These are phyloP conservation scores for Sarcomyxa edulis DNA, from an alignment of 768 basidiomycete species.

Conservation along the genomic window DNA sequence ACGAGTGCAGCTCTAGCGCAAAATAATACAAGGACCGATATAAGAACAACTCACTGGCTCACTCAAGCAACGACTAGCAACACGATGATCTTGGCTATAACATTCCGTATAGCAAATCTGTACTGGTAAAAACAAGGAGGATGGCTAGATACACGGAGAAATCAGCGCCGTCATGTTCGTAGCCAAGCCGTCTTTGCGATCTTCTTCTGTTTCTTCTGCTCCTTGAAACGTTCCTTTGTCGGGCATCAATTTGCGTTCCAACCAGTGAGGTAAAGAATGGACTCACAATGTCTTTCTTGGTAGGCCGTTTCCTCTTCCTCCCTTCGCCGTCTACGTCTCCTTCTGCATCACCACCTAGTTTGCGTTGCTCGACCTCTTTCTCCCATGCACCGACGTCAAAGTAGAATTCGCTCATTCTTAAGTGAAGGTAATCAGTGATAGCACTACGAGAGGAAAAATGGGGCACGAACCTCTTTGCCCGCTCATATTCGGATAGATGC, in stretches of 20 bases:
- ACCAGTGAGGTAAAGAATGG: constrained; percentile 1
- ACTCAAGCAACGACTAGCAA: too few species aligned
- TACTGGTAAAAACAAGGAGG: too few species aligned
- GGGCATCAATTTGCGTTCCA: constrained; percentile 9
- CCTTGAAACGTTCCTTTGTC: constrained; percentile 75
- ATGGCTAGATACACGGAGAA: too few species aligned
- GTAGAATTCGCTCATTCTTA: constrained; percentile 89
- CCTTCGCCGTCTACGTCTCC: constrained; percentile 45
- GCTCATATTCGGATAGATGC: constrained; percentile 77
- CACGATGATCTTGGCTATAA: too few species aligned
- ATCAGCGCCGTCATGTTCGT: too few species aligned
- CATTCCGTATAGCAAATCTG: too few species aligned
- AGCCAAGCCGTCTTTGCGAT: constrained; percentile 87
- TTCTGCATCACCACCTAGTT: constrained; percentile 34
- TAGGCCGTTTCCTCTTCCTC: constrained; percentile 73
- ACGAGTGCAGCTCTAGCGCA: too few species aligned
- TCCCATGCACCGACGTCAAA: constrained; percentile 85
- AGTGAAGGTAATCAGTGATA: too few species aligned
- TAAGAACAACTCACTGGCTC: too few species aligned
- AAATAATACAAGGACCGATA: too few species aligned
- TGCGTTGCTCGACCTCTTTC: constrained; percentile 50
- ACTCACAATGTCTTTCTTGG: constrained; percentile 81
- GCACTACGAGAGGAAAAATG: too few species aligned
- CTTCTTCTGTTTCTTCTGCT: constrained; percentile 78
- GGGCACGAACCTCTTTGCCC: constrained; percentile 70